phyloP scores from a whole-genome alignment of 208 protist species.

The Leishmania lainsoni region DNA sequence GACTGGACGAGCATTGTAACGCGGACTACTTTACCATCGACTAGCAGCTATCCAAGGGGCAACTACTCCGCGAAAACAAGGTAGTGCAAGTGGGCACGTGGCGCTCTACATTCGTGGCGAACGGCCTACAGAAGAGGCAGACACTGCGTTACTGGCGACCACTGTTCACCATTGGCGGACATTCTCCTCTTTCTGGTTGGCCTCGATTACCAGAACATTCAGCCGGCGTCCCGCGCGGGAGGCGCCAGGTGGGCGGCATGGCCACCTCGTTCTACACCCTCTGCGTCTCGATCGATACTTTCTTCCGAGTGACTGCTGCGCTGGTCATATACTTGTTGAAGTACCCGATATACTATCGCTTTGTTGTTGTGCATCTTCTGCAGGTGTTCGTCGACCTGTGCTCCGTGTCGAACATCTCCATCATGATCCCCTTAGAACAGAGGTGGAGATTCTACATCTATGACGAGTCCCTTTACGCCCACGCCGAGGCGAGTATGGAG shows the following conservation, averaged over 20 bases:
- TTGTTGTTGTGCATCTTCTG: constrained; percentile 81
- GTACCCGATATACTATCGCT: constrained; percentile 86
- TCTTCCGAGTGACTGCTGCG: constrained; percentile 76
- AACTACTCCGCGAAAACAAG: constrained; percentile 86
- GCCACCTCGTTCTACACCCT: constrained; percentile 49
- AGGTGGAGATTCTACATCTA: constrained; percentile 92
- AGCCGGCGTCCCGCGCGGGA: constrained; percentile 44
- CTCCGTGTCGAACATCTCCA: constrained; percentile 91
- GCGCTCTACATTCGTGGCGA: constrained; percentile 82
- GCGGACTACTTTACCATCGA: constrained; percentile 90
- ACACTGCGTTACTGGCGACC: constrained; percentile 71
- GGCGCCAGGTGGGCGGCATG: constrained; percentile 27
- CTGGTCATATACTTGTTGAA: constrained; percentile 72
- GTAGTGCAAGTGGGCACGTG: constrained; percentile 88
- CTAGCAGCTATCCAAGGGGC: constrained; percentile 86
- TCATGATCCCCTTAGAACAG: constrained; percentile 84
- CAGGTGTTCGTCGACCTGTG: constrained; percentile 90
- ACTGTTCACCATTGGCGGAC: constrained; percentile 75
- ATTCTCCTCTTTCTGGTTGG: constrained; percentile 74
- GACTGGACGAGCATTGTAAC: constrained; percentile 84
- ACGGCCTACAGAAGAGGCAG: constrained; percentile 86
- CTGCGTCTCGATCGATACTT: constrained; percentile 74
- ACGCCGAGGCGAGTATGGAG: constrained; percentile 89
- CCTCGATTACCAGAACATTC: constrained; percentile 54
- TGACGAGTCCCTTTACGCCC: constrained; percentile 86